These are phyloP conservation scores for Oemleria cerasiformis DNA, from an alignment of 306 rosid genomes.

Conservation along the genomic window DNA sequence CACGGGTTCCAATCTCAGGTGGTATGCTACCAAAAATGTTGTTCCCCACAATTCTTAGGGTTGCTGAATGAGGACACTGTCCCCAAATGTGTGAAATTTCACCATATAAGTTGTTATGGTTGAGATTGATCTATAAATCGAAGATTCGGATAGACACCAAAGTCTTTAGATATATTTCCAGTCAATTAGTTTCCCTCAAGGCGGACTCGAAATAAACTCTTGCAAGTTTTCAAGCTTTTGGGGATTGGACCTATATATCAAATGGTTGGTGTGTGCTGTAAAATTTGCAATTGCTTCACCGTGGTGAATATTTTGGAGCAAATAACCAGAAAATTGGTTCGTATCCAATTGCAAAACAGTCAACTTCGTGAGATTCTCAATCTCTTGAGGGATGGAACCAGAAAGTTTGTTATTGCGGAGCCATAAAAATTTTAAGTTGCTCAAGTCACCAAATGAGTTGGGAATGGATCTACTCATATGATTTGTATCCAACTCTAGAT, in stretches of 20 bases:
- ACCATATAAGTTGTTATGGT: constrained; percentile 1
- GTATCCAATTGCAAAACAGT: not conserved
- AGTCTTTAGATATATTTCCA: constrained; percentile 11
- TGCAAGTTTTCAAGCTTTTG: constrained; percentile 4
- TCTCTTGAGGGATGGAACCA: constrained; percentile 12
- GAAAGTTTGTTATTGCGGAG: constrained; percentile 6
- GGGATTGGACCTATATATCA: too few relatives aligned
- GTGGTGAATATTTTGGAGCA: too few relatives aligned
- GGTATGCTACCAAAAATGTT: constrained; percentile 2
- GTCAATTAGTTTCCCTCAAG: not conserved
- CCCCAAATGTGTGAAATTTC: constrained; percentile 8
- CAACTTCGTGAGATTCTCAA: constrained; percentile 7
- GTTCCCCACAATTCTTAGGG: not conserved
- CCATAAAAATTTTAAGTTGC: not conserved
- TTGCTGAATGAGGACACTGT: not conserved
- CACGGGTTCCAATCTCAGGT: constrained; percentile 4
- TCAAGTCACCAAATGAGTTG: constrained; percentile 3
- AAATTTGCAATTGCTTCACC: too few relatives aligned
- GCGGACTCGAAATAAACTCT: not conserved
- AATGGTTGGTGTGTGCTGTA: too few relatives aligned
- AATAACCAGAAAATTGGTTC: constrained; percentile 14
- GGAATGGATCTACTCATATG: not conserved
- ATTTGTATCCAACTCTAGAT: not conserved
- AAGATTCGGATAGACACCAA: constrained; percentile 15
- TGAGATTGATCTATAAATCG: not conserved